These are phyloP conservation scores for Melastoma candidum DNA, from an alignment of 441 rosid species.

Conservation along the genomic window DNA sequence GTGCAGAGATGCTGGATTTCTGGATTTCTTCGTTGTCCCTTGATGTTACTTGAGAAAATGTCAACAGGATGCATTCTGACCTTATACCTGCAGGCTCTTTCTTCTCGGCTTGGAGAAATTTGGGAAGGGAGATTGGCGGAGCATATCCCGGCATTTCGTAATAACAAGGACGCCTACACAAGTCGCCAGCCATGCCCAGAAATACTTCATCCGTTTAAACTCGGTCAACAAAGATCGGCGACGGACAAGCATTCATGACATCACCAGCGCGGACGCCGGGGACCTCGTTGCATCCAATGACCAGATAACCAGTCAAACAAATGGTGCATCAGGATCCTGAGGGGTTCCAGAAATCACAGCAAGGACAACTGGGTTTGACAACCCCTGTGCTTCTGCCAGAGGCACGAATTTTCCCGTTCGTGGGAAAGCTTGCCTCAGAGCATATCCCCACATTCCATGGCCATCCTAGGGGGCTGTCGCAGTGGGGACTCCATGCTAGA, in stretches of 20 bases:
- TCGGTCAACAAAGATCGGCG: slow-evolving; percentile 59
- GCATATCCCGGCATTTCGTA: slow-evolving; percentile 59
- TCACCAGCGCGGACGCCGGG: slow-evolving; percentile 38
- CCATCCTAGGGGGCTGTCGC: no score
- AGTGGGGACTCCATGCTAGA: no score
- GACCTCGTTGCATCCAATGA: slow-evolving; percentile 21
- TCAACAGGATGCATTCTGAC: no score
- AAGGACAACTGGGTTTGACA: no score
- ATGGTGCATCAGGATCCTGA: slow-evolving; percentile 20
- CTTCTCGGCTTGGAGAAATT: slow-evolving; percentile 60
- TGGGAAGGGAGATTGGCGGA: slow-evolving; percentile 73
- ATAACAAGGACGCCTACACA: slow-evolving; percentile 64
- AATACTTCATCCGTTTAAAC: slow-evolving; percentile 53
- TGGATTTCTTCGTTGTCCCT: no score
- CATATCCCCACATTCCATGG: no score
- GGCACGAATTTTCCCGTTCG: no score
- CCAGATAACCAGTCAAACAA: slow-evolving; percentile 41
- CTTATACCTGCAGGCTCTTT: slow-evolving; percentile 35
- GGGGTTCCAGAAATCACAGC: no score
- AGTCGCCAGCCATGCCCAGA: slow-evolving; percentile 73
- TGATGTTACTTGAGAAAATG: not conserved
- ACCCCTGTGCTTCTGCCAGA: no score
- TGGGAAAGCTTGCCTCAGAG: no score
- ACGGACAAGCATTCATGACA: slow-evolving; percentile 61
- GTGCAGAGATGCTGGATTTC: no score